Evolutionary conservation across 257 asterid genomes (phyloP).

Genomic region (Eustoma russellianum): DNA sequence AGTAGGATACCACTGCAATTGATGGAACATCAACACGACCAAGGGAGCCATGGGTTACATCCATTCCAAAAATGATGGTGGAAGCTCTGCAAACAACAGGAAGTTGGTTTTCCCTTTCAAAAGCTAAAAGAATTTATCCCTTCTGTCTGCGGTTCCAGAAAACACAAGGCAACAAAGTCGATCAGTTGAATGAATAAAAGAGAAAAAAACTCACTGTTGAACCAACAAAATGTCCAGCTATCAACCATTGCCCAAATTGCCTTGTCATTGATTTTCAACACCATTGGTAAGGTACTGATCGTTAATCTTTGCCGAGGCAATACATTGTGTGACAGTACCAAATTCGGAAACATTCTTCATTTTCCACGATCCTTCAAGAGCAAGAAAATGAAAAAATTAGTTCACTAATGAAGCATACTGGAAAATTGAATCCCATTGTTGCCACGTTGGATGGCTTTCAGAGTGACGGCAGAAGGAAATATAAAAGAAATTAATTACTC

Average conservation of each 20-base stretch:
- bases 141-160: slow-evolving; percentile 43
- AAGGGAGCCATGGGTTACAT: slow-evolving; percentile 77
- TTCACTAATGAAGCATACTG: no score
- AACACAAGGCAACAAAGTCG: not conserved
- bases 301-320: slow-evolving; percentile 48
- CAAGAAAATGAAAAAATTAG: not conserved
- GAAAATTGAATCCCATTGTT: no score
- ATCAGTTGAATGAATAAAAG: not conserved
- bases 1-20: slow-evolving; percentile 12
- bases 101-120: slow-evolving; percentile 26
- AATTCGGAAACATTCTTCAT: slow-evolving; percentile 36
- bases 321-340: slow-evolving; percentile 61
- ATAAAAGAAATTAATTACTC: no score
- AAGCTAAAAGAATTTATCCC: slow-evolving; percentile 52
- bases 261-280: slow-evolving; percentile 66
- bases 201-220: no score
- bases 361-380: slow-evolving; percentile 68
- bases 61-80: slow-evolving; percentile 73
- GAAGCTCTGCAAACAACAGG: slow-evolving; percentile 41
- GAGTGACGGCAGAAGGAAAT: no score
- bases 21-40: slow-evolving; percentile 71
- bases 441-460: no score
- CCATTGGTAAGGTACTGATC: slow-evolving; percentile 68
- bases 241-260: slow-evolving; percentile 7
- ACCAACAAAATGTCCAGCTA: not conserved